phyloP scores from a whole-genome alignment of 192 early-diverging fungal species.

The Linnemannia exigua region DNA sequence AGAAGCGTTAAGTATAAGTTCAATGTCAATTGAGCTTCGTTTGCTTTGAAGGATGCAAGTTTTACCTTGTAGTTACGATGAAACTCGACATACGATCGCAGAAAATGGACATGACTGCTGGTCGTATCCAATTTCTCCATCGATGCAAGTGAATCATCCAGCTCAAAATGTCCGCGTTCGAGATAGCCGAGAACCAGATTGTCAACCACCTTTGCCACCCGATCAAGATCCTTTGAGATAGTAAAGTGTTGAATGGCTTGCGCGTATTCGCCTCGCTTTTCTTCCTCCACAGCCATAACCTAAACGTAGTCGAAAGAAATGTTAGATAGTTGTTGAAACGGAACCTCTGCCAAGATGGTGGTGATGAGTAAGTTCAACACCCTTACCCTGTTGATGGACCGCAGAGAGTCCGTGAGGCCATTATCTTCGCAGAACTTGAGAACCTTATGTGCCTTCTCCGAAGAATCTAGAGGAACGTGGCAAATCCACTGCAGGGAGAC shows the following conservation, averaged over 20 bases:
- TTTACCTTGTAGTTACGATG: slow-evolving; percentile 61
- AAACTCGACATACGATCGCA: slow-evolving; percentile 72
- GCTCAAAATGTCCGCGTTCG: slow-evolving; percentile 57
- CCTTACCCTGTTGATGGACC: slow-evolving; percentile 61
- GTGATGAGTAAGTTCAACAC: neutral
- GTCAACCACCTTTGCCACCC: slow-evolving; percentile 69
- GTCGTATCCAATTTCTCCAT: slow-evolving; percentile 34
- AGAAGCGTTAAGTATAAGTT: neutral
- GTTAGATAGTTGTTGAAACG: neutral
- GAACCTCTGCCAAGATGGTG: neutral
- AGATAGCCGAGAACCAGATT: slow-evolving; percentile 68
- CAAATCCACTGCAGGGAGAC: slow-evolving; percentile 52
- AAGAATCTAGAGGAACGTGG: slow-evolving; percentile 69
- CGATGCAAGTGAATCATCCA: slow-evolving; percentile 59
- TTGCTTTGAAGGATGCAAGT: neutral
- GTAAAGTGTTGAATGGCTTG: slow-evolving; percentile 76
- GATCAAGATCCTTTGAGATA: slow-evolving; percentile 59
- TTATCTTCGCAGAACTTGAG: slow-evolving; percentile 64
- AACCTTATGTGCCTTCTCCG: slow-evolving; percentile 65
- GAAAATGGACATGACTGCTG: slow-evolving; percentile 66
- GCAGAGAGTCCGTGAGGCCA: slow-evolving; percentile 41
- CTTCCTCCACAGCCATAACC: slow-evolving; percentile 64
- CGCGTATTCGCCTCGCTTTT: slow-evolving; percentile 66
- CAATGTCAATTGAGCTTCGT: too few relatives aligned
- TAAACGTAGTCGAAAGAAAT: neutral